phyloP scores from a whole-genome alignment of 352 stramenopile genomes.

The Phytophthora palmivora region DNA sequence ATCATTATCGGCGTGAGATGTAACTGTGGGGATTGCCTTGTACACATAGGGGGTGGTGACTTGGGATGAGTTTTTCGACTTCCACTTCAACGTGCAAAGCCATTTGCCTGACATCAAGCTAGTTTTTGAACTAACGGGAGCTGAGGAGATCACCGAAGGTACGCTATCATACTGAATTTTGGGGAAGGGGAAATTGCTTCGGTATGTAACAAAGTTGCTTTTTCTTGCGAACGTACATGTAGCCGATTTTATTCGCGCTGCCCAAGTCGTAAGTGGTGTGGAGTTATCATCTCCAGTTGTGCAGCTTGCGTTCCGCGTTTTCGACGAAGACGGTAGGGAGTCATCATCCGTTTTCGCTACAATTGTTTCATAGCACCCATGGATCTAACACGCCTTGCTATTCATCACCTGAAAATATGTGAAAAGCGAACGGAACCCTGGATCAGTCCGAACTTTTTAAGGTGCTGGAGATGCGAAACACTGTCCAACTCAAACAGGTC shows the following conservation, averaged over 20 bases:
- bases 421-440: constrained; percentile 70
- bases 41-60: constrained; percentile 54
- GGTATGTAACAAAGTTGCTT: too few species aligned
- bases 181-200: too few species aligned
- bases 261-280: constrained; percentile 67
- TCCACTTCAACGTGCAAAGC: constrained; percentile 79
- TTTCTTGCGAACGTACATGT: background rate
- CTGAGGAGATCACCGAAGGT: constrained; percentile 77
- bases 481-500: constrained; percentile 62
- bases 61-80: constrained; percentile 78
- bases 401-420: too few species aligned
- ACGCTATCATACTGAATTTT: background rate
- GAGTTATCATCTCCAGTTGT: constrained; percentile 75
- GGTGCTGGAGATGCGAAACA: constrained; percentile 68
- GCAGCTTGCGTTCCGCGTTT: constrained; percentile 78
- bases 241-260: constrained; percentile 77
- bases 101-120: constrained; percentile 79
- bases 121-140: constrained; percentile 69
- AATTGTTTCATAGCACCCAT: too few species aligned
- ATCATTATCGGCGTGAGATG: too few species aligned
- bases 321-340: constrained; percentile 65
- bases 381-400: too few species aligned
- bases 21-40: too few species aligned
- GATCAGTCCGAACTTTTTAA: constrained; percentile 75
- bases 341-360: background rate